Evolutionary conservation across 371 early-diverging fungal genomes (phyloP).

Genomic region (Synchytrium microbalum): DNA sequence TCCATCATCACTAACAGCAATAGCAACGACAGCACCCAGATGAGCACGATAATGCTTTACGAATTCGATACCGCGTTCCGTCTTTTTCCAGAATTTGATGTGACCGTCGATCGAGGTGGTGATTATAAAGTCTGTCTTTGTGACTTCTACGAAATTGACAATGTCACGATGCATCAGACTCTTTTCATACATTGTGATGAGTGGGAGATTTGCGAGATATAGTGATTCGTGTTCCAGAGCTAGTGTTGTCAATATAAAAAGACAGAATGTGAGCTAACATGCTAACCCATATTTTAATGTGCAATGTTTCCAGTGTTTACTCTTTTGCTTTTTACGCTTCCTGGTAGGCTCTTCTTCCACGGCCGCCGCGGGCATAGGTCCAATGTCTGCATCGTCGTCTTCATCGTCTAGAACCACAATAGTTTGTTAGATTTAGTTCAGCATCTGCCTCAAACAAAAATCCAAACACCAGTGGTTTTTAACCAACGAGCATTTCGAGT

Average conservation of each 20-base stretch:
- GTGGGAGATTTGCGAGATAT: conserved; percentile 67
- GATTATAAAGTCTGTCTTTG: conserved; percentile 82
- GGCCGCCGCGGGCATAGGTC: conserved; percentile 1
- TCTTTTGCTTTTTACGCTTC: conserved; percentile 1
- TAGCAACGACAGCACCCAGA: conserved; percentile 44
- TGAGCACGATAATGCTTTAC: conserved; percentile 94
- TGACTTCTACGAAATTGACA: conserved; percentile 65
- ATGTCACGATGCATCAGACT: conserved; percentile 93
- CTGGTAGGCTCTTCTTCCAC: not conserved
- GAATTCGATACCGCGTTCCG: conserved; percentile 87
- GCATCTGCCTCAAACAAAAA: not conserved
- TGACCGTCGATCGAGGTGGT: conserved; percentile 93
- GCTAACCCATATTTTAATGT: not conserved
- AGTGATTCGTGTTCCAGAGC: conserved; percentile 61
- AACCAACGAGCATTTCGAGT: too few relatives aligned
- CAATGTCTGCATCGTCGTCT: conserved; percentile 4
- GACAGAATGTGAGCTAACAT: not conserved
- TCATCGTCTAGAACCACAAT: not conserved
- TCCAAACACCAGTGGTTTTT: not conserved
- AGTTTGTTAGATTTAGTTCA: not conserved
- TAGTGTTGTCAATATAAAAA: not conserved
- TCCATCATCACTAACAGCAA: conserved; percentile 54
- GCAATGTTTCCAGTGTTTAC: conserved; percentile 1
- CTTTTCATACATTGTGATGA: conserved; percentile 81
- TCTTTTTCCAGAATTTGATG: conserved; percentile 97